Conservation (phyloP, 108 stramenopile genomes). For the Fragilariopsis cylindrus region DNA sequence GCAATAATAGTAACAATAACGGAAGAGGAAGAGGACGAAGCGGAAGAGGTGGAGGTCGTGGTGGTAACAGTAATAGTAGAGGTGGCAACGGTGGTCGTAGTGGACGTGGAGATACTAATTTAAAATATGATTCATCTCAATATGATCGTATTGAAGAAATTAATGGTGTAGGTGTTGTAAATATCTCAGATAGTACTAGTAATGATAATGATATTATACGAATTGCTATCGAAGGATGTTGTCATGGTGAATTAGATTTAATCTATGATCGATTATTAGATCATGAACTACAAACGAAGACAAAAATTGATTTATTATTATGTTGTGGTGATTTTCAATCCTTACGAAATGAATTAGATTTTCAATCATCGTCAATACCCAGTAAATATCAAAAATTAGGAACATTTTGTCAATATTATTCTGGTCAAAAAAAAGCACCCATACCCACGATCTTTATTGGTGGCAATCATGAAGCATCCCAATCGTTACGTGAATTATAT, state of each 20-base stretch:
- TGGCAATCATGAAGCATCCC: conserved; percentile 99
- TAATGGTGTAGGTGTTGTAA: too few species aligned
- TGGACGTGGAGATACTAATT: too few species aligned
- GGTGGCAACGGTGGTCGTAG: too few species aligned
- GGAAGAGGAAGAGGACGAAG: too few species aligned
- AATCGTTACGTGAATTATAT: conserved; percentile 89
- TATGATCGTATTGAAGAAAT: too few species aligned
- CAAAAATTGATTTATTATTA: conserved; percentile 85
- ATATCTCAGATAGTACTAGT: too few species aligned
- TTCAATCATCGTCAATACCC: conserved; percentile 86
- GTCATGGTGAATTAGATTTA: conserved; percentile 95
- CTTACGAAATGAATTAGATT: conserved; percentile 84
- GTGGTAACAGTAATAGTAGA: too few species aligned
- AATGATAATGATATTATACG: conserved; percentile 4
- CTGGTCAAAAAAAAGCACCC: conserved; percentile 86
- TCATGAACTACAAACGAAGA: conserved; percentile 42
- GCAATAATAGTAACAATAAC: too few species aligned
- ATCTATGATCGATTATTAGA: conserved; percentile 85
- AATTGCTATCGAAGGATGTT: conserved; percentile 97
- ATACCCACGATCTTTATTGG: conserved; percentile 95
- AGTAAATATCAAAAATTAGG: conserved; percentile 90
- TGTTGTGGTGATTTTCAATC: conserved; percentile 99
- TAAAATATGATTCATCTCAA: too few species aligned
- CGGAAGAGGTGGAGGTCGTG: too few species aligned
- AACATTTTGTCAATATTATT: conserved; percentile 91